A percentile compares a stretch with the other conserved stretches of the same genome.
These are phyloP conservation scores for Ascodesmis nigricans DNA, from an alignment of 495 filamentous ascomycete genomes.

Conservation along the genomic window DNA sequence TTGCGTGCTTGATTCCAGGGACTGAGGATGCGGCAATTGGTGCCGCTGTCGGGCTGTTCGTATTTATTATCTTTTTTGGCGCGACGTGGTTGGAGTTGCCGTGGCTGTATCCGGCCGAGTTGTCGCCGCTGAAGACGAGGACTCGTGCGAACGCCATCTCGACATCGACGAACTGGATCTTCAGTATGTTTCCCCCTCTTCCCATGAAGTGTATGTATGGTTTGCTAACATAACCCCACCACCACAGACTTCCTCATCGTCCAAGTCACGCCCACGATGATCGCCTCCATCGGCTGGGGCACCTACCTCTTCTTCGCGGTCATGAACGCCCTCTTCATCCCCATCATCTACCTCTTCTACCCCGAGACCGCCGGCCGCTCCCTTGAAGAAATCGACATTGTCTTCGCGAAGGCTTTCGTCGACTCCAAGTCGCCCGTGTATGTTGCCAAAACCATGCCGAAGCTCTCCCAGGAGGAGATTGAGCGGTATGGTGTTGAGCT, in stretches of 20 bases:
- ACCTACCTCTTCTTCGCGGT: slow-evolving; percentile 24
- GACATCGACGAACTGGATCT: slow-evolving; percentile 9
- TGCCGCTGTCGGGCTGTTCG: slow-evolving; percentile 4
- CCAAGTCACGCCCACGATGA: slow-evolving; percentile 22
- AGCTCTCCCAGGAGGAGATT: not conserved
- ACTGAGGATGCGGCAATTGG: slow-evolving; percentile 1
- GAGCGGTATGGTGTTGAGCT: slow-evolving; percentile 1
- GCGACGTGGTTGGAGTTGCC: slow-evolving; percentile 22
- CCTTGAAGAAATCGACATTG: slow-evolving; percentile 23
- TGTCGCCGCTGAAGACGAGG: slow-evolving; percentile 49
- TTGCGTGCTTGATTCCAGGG: slow-evolving; percentile 40
- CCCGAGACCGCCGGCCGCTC: slow-evolving; percentile 20
- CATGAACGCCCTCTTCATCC: slow-evolving; percentile 20
- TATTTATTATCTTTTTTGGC: slow-evolving; percentile 19
- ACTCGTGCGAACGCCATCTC: slow-evolving; percentile 35
- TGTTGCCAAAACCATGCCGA: slow-evolving; percentile 2
- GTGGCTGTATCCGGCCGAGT: slow-evolving; percentile 39
- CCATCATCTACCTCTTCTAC: slow-evolving; percentile 22
- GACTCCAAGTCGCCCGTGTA: not conserved
- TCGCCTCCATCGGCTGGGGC: slow-evolving; percentile 21
- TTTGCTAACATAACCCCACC: not conserved
- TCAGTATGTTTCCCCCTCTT: slow-evolving; percentile 27
- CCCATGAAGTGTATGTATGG: no score
- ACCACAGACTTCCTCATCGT: slow-evolving; percentile 25
- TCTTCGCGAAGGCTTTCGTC: slow-evolving; percentile 11